Evolutionary conservation across 805 yeast species (phyloP), one percentile per base, ranked within the genome.

Genomic region (Ogataea chonburiensis): DNA sequence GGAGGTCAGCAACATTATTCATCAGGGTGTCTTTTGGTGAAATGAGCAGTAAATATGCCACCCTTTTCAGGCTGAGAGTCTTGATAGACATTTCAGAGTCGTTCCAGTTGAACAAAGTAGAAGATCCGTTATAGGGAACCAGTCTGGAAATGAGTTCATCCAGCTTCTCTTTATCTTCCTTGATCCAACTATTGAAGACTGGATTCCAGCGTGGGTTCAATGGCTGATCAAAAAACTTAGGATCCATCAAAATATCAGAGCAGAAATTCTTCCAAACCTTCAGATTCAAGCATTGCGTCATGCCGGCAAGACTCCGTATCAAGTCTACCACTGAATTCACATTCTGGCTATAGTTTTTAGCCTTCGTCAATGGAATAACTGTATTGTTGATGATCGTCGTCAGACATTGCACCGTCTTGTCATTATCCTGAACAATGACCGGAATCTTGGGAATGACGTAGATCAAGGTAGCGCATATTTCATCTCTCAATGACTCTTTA

Each of bases 241-340:
- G 40, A 53, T 85, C 95, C 53, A 72, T 68, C 38, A 86, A 70
- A 0, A 77, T 58, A 31, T 91, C 98, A 26, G 64, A 66, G 1
- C 88, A 70, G 15, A 78, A 42, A 3, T 69, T 54, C 49, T 74
- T 82, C 94, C 96, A 85, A 2, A 61, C 66, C 51, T 71, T 81
- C 41, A 60, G 61, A 49, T 40, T 68, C 53, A 47, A 52, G 31
- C 53, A 58, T 24, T 45, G 58, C 50, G 49, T 64, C 71, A 48
- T 60, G 40, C 42, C 56, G 26, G 55, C 50, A 1, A 69, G 38
- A 4, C 53, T 46, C 3, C 53, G 55, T 14, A 82, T 50, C 15
- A 87, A 59, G 2, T 64, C 58, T 12, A 81, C 37, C 2, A 73
- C 64, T 39, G 67, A 64, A 0, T 48, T 37, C 2, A 75, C 63